These are phyloP conservation scores for Pestalotiopsis sp. DNA, from an alignment of 2,329 filamentous ascomycete genomes.

Conservation along the genomic window DNA sequence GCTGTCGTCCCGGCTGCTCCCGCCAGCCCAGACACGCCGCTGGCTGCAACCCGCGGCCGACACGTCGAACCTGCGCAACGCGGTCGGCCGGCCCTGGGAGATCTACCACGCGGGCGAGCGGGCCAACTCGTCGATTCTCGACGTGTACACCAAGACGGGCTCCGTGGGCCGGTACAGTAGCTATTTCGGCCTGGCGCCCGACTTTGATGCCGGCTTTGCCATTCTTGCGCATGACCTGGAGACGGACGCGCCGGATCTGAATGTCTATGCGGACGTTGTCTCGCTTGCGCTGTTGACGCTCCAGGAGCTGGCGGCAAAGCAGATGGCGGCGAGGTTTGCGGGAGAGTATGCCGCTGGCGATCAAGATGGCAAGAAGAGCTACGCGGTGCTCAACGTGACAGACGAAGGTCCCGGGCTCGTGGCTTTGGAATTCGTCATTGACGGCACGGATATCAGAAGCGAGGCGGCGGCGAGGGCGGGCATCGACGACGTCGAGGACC, in stretches of 20 bases:
- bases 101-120: constrained; percentile 30
- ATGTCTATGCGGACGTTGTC: constrained; percentile 35
- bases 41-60: constrained; percentile 32
- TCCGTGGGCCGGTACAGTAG: constrained; percentile 29
- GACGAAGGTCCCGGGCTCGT: constrained; percentile 28
- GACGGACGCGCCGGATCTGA: constrained; percentile 29
- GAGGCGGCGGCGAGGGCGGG: constrained; percentile 24
- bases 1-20: constrained; percentile 25
- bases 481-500: constrained; percentile 19
- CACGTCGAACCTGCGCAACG: constrained; percentile 37
- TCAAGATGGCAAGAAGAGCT: background rate
- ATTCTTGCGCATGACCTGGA: constrained; percentile 35
- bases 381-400: constrained; percentile 15
- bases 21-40: constrained; percentile 27
- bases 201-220: constrained; percentile 29
- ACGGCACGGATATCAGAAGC: constrained; percentile 19
- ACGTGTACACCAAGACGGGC: constrained; percentile 32
- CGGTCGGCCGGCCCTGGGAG: constrained; percentile 36
- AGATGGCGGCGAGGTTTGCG: constrained; percentile 20
- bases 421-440: constrained; percentile 21
- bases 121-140: constrained; percentile 25
- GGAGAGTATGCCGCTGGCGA: constrained; percentile 15
- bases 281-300: constrained; percentile 25
- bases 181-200: constrained; percentile 28
- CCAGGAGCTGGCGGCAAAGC: constrained; percentile 17